Conservation (phyloP, 495 filamentous ascomycete genomes). For the Chaetomium cochliodes region DNA sequence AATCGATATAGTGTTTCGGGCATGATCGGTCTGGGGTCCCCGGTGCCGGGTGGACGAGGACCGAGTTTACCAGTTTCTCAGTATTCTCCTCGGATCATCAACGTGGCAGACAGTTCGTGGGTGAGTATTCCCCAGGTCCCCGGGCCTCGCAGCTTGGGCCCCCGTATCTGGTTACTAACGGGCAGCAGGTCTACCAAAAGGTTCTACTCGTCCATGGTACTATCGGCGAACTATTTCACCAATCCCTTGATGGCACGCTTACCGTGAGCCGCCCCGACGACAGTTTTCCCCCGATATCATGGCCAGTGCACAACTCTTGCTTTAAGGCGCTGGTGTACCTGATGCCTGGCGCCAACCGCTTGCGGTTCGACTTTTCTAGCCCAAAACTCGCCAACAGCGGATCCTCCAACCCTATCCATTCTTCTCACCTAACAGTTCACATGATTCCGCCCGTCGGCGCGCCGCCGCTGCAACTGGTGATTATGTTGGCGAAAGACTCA, state of each 20-base stretch:
- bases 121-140: conserved; percentile 46
- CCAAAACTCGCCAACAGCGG: conserved; percentile 73
- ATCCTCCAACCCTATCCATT: conserved; percentile 67
- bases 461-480: conserved; percentile 80
- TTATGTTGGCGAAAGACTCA: conserved; percentile 83
- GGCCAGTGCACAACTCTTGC: conserved; percentile 82
- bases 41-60: conserved; percentile 53
- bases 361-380: conserved; percentile 82
- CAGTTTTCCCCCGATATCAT: conserved; percentile 71
- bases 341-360: conserved; percentile 78
- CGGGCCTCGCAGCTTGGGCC: not conserved
- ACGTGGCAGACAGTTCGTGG: conserved; percentile 77
- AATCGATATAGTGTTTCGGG: conserved; percentile 53
- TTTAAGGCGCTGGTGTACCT: conserved; percentile 89
- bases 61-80: conserved; percentile 63
- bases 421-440: conserved; percentile 74
- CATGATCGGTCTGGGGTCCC: conserved; percentile 54
- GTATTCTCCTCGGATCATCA: conserved; percentile 74
- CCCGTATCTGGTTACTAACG: conserved; percentile 14
- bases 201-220: conserved; percentile 76
- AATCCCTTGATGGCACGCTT: conserved; percentile 72
- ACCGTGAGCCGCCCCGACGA: conserved; percentile 82
- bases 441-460: conserved; percentile 74
- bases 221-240: conserved; percentile 68
- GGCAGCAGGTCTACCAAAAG: conserved; percentile 78